phyloP scores from a whole-genome alignment of 2,329 filamentous ascomycete species.

The Trichoderma simmonsii region DNA sequence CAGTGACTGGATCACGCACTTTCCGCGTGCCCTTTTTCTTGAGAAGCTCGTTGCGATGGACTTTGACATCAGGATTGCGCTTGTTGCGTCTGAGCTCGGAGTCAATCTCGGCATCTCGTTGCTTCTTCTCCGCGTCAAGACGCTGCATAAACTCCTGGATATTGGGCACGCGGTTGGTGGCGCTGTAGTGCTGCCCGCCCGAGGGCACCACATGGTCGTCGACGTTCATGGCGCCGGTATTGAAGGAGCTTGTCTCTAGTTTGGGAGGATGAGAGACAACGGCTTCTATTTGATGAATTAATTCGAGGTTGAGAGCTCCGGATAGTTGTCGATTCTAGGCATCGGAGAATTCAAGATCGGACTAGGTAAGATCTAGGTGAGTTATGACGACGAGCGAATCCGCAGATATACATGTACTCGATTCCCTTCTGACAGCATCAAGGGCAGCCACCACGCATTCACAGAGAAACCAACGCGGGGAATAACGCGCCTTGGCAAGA shows the following conservation, averaged over 20 bases:
- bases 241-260: not conserved
- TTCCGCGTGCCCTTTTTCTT: slow-evolving; percentile 56
- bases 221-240: slow-evolving; percentile 33
- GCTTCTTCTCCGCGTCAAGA: slow-evolving; percentile 74
- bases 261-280: not conserved
- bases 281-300: not conserved
- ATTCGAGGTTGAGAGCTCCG: not conserved
- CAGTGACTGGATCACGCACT: slow-evolving; percentile 87
- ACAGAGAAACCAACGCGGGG: not conserved
- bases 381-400: not conserved
- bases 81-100: slow-evolving; percentile 44
- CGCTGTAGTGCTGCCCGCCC: slow-evolving; percentile 71
- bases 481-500: not conserved
- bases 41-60: slow-evolving; percentile 41
- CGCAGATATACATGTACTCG: not conserved
- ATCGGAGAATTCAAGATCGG: not conserved
- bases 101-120: slow-evolving; percentile 71
- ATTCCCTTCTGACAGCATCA: not conserved
- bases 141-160: slow-evolving; percentile 78
- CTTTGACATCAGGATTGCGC: slow-evolving; percentile 36
- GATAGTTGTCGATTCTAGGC: not conserved
- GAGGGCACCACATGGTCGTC: slow-evolving; percentile 42
- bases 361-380: not conserved
- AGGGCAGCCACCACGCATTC: not conserved
- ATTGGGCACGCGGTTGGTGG: slow-evolving; percentile 78